These are phyloP conservation scores for Elongisporangium senticosum DNA, from an alignment of 352 stramenopile genomes.

Conservation along the genomic window DNA sequence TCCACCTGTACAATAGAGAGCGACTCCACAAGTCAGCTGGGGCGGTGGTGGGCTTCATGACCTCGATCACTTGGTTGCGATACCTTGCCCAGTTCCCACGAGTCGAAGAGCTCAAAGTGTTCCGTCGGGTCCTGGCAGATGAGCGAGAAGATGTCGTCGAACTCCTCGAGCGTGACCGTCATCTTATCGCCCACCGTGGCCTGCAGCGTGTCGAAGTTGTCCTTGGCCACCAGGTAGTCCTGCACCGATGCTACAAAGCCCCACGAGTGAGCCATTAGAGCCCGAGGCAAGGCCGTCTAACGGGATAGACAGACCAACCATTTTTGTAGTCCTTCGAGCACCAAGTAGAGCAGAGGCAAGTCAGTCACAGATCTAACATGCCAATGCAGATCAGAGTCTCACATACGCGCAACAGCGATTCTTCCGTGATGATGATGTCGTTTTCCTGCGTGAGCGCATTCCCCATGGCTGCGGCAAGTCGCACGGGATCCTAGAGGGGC, in stretches of 20 bases:
- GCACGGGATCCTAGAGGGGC: not conserved
- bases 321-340: slow-evolving; percentile 27
- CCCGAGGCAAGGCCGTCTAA: not conserved
- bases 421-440: slow-evolving; percentile 36
- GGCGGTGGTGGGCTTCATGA: no score
- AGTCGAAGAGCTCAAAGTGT: slow-evolving; percentile 70
- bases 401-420: slow-evolving; percentile 30
- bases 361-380: not conserved
- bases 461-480: slow-evolving; percentile 17
- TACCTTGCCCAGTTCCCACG: slow-evolving; percentile 52
- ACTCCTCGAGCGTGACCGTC: slow-evolving; percentile 63
- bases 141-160: slow-evolving; percentile 76
- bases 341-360: not conserved
- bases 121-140: slow-evolving; percentile 60
- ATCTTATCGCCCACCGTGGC: slow-evolving; percentile 68
- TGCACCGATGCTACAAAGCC: slow-evolving; percentile 18
- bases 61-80: not conserved
- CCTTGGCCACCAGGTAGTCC: slow-evolving; percentile 44
- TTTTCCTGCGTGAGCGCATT: slow-evolving; percentile 27
- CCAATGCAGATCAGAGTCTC: not conserved
- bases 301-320: slow-evolving; percentile 3
- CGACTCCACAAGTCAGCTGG: no score
- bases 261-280: not conserved
- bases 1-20: slow-evolving; percentile 36
- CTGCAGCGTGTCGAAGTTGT: slow-evolving; percentile 62